These are phyloP conservation scores for Sesbania bispinosa DNA, from an alignment of 306 rosid species.

Conservation along the genomic window DNA sequence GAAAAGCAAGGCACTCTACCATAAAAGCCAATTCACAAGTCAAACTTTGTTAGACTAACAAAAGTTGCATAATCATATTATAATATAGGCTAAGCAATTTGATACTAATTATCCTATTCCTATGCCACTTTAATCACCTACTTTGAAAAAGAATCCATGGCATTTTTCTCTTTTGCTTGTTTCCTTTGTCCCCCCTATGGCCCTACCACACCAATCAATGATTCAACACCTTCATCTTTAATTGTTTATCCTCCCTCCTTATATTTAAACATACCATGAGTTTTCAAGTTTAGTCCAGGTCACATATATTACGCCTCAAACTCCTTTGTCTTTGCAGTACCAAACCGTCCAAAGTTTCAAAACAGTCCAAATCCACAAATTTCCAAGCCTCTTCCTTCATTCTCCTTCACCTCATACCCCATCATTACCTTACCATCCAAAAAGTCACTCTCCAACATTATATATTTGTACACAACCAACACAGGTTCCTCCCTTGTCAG, in stretches of 20 bases:
- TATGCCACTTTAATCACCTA: slow-evolving; percentile 39
- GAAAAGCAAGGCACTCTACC: slow-evolving; percentile 22
- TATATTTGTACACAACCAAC: slow-evolving; percentile 26
- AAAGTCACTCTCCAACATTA: slow-evolving; percentile 44
- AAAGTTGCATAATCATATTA: slow-evolving; percentile 16
- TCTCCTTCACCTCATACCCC: slow-evolving; percentile 26
- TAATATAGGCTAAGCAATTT: slow-evolving; percentile 21
- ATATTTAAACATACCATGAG: slow-evolving; percentile 17
- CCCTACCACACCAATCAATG: slow-evolving; percentile 43
- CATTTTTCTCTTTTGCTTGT: slow-evolving; percentile 33
- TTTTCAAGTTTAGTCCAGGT: slow-evolving; percentile 23
- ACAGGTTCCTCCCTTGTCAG: not conserved
- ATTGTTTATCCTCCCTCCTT: not conserved
- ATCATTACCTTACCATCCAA: slow-evolving; percentile 38
- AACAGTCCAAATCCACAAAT: slow-evolving; percentile 32
- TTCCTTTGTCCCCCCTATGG: slow-evolving; percentile 16
- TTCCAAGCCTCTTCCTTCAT: slow-evolving; percentile 42
- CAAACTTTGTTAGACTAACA: slow-evolving; percentile 44
- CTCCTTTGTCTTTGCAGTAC: slow-evolving; percentile 27
- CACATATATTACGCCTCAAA: slow-evolving; percentile 19
- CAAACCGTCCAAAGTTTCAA: slow-evolving; percentile 34
- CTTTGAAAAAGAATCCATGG: slow-evolving; percentile 36
- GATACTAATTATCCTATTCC: slow-evolving; percentile 34
- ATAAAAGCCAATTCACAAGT: slow-evolving; percentile 42
- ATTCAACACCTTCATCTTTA: slow-evolving; percentile 21